Base-by-base conservation (phyloP, 768 basidiomycete species). In the Leccinum ochraceum region DNA sequence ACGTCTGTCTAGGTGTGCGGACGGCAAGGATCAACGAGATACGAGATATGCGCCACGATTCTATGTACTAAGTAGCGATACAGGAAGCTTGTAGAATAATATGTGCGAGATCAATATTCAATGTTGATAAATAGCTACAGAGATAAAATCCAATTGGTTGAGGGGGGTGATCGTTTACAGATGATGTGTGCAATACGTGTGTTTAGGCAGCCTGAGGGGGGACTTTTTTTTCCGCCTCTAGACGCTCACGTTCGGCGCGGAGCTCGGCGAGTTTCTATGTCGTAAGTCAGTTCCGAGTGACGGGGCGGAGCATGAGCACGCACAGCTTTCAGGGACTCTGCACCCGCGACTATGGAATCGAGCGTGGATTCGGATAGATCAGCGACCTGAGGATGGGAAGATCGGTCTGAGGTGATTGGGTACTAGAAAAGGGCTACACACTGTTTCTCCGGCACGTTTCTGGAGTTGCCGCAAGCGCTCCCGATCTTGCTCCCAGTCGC, bases 281-380 rank as follows among this genome's bases (percentile, higher is more conserved):
- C 26, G 32, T 30, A 16, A 36, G 30, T 71, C 17, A 57, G 32
- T 32, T 36, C 37, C 11, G 26, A 14, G 39, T 46, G 30, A 37
- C 30, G 55, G 22, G 57, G 14, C 1, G 24, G 30, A 30, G 1
- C 28, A 56, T 17, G 37, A 6, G 44, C 9, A 79, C 86, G 62
- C 62, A 89, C 88, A 16, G 75, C 75, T 74, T 86, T 89, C 57
- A 90, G 74, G 34, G 79, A 74, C 66, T 88, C 83, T 52, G 87
- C 80, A 1, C 80, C 83, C 24, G 72, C 69, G 54, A 89, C 71
- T 48, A 89, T 79, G 22, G 81, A 79, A 50, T 88, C 87, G 17
- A 91, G 80, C 0, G 88, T 86, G 16, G 81, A 79, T 69, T 90
- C 89, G 3, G 88, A 88, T 60, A 89, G 68, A 54, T 88, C 86